Base-by-base conservation (phyloP, 306 rosid genomes). In the Glycine tomentella region DNA sequence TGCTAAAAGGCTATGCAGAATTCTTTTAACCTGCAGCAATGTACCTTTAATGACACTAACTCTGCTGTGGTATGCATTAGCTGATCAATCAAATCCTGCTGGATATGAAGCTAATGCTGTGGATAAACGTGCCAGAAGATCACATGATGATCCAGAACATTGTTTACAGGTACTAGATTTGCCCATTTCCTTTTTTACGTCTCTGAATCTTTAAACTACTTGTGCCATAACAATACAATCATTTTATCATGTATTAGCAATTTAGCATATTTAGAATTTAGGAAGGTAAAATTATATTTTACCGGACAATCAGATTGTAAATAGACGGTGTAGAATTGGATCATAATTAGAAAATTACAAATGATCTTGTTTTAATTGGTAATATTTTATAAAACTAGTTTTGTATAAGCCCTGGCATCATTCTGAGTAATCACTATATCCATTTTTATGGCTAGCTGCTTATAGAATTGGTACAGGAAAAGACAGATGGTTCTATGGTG, bases 121-220 rank as follows among this genome's bases (percentile, higher is more conserved):
- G 10, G 81, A 84, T 72, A 83, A 53, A 75, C 17, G 67, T 15
- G 52, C 83, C 45, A 56, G 66, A 70, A 73, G 85, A 75, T 65
- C 79, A 40, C 75, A 83, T 16, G 49, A 72, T 82, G 92, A 50
- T 79, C 72, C 82, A 36, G 88, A 80, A 67, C 84, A 80, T 61
- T 82, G 71, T 52, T 68, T 69, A 14, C 88, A 88, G 97, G 97
- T 92, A 74, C 15, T 76, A 48, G 53, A 77, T 82, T 42, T 48
- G 34, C 75, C 8, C 5, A 17, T 66, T 71, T 55, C 36, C 12
- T 44, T 53, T 72, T 73, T 74, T 49, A 31, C 7, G 6, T 74
- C 17, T 40, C 14, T 42, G 59, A 25, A 20, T 33, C 48, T 75
- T 64, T 46, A 11, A 17, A 57, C 55, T 31, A 52, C 38, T 7